phyloP scores from a whole-genome alignment of 257 asterid genomes.

The Solanum chilense region DNA sequence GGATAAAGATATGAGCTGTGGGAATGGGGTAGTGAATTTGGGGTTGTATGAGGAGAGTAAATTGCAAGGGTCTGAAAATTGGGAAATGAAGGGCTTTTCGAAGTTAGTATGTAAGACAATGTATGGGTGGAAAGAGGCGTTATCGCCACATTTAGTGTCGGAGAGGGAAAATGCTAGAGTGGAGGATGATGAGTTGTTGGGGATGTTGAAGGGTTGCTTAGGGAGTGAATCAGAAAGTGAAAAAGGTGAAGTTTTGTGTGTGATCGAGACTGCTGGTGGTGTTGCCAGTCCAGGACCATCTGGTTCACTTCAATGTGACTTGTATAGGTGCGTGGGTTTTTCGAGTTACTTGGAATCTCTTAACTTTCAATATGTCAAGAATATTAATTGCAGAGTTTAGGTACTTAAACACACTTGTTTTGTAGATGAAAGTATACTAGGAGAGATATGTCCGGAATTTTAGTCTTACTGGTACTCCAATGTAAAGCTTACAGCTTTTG shows the following conservation, averaged over 20 bases:
- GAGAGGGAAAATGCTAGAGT: slow-evolving; percentile 63
- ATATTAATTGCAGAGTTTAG: background rate
- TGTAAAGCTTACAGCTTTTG: background rate
- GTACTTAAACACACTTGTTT: background rate
- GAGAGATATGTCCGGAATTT: background rate
- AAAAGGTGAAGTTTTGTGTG: slow-evolving; percentile 42
- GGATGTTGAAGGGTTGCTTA: slow-evolving; percentile 52
- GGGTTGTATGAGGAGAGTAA: slow-evolving; percentile 58
- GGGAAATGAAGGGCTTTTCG: slow-evolving; percentile 27
- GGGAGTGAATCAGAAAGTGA: slow-evolving; percentile 9
- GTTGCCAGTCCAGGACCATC: slow-evolving; percentile 99
- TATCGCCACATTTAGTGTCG: slow-evolving; percentile 90
- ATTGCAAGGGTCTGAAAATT: slow-evolving; percentile 42
- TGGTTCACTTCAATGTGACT: slow-evolving; percentile 86
- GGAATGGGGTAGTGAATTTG: slow-evolving; percentile 35
- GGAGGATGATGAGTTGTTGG: slow-evolving; percentile 53
- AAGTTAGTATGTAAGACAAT: slow-evolving; percentile 72
- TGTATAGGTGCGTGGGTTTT: slow-evolving; percentile 47
- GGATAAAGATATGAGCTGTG: slow-evolving; percentile 3
- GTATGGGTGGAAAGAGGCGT: slow-evolving; percentile 74
- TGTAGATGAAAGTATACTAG: background rate
- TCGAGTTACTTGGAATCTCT: background rate
- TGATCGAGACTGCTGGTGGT: slow-evolving; percentile 97
- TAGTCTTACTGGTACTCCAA: background rate
- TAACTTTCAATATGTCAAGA: background rate